Conservation (phyloP, 345 rosid genomes). For the Trapa bicornis region DNA sequence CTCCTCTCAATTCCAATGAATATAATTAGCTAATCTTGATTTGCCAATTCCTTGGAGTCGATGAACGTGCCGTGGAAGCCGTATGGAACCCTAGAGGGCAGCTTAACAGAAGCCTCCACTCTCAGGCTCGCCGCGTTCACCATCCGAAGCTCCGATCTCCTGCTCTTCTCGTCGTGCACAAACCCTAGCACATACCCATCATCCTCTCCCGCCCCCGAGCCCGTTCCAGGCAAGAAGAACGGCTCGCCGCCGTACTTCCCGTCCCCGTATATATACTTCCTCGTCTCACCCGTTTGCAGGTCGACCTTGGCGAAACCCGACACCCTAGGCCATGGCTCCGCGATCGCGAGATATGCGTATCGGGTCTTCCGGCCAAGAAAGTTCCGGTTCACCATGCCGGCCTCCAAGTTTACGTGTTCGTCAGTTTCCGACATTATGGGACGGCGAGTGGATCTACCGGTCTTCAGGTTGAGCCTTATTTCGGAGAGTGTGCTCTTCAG, state of each 20-base stretch:
- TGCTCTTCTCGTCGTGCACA: conserved; percentile 58
- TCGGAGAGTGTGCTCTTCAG: conserved; percentile 59
- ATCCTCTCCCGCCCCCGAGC: conserved; percentile 32
- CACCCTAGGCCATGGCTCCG: conserved; percentile 87
- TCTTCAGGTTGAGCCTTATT: conserved; percentile 56
- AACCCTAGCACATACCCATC: conserved; percentile 64
- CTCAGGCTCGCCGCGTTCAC: conserved; percentile 45
- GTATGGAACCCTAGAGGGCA: conserved; percentile 82
- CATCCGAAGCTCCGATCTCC: conserved; percentile 68
- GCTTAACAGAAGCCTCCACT: conserved; percentile 45
- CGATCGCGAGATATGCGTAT: conserved; percentile 63
- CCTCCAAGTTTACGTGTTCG: conserved; percentile 62
- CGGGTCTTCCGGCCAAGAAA: conserved; percentile 50
- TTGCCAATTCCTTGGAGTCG: conserved; percentile 38
- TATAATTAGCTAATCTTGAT: conserved; percentile 29
- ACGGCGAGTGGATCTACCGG: conserved; percentile 61
- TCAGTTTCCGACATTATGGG: conserved; percentile 26
- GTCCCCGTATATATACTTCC: conserved; percentile 47
- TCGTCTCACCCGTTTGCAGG: conserved; percentile 45
- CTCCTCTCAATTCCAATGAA: no score
- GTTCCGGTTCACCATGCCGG: conserved; percentile 85
- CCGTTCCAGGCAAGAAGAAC: conserved; percentile 34
- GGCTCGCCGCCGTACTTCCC: conserved; percentile 74
- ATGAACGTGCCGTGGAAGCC: conserved; percentile 89
- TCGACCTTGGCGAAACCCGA: conserved; percentile 81